Conservation (phyloP, 192 early-diverging fungal species). For the Diversispora eburnea region DNA sequence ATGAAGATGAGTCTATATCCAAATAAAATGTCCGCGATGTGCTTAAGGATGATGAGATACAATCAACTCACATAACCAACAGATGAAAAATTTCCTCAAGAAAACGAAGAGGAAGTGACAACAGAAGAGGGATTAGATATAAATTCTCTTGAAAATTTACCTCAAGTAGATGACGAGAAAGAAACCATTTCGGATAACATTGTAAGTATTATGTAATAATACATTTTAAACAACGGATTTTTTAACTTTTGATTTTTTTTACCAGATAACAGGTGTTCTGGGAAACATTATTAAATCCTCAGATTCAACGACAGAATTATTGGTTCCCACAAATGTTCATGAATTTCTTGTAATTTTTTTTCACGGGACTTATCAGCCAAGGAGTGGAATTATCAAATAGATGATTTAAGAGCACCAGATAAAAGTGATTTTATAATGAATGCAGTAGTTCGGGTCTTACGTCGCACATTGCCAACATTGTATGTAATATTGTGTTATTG, state of each 20-base stretch:
- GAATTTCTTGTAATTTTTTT: conserved; percentile 31
- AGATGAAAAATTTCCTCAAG: too few relatives aligned
- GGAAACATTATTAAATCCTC: conserved; percentile 13
- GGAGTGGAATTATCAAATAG: conserved; percentile 25
- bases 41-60: too few relatives aligned
- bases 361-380: conserved; percentile 27
- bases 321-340: conserved; percentile 30
- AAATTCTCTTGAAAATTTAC: not conserved
- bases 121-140: too few relatives aligned
- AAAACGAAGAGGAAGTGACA: too few relatives aligned
- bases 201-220: conserved; percentile 24
- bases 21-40: too few relatives aligned
- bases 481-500: conserved; percentile 28
- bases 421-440: conserved; percentile 28
- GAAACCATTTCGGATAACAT: conserved; percentile 6
- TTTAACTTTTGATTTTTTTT: conserved; percentile 10
- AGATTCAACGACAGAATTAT: conserved; percentile 14
- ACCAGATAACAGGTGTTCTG: conserved; percentile 26
- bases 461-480: conserved; percentile 27
- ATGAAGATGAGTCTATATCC: too few relatives aligned
- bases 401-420: conserved; percentile 24
- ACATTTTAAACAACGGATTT: not conserved
- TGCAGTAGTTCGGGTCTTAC: conserved; percentile 22
- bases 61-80: too few relatives aligned
- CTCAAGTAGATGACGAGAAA: conserved; percentile 19